Evolutionary conservation across 2,329 filamentous ascomycete genomes (phyloP).

Genomic region (Cladophialophora bantiana): DNA sequence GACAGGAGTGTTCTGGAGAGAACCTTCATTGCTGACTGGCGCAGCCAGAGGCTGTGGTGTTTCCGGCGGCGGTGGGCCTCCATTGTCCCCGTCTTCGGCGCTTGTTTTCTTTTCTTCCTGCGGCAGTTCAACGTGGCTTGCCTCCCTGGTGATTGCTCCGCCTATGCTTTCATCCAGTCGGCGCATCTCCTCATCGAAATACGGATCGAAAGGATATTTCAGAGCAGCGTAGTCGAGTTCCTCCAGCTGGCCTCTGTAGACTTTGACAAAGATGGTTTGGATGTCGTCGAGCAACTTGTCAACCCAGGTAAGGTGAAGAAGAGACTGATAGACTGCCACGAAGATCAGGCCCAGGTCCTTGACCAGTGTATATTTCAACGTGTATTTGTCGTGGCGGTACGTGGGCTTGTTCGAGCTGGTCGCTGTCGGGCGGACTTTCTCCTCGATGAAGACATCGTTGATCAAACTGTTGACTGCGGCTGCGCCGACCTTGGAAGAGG

Average conservation of each 20-base stretch:
- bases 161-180: conserved; percentile 69
- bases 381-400: conserved; percentile 92
- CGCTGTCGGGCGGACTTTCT: conserved; percentile 70
- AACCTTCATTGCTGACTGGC: conserved; percentile 52
- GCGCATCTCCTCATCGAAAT: conserved; percentile 90
- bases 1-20: conserved; percentile 73
- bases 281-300: conserved; percentile 97
- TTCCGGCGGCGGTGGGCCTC: conserved; percentile 59
- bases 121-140: conserved; percentile 45
- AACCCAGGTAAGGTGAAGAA: conserved; percentile 94
- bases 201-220: conserved; percentile 86
- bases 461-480: conserved; percentile 93
- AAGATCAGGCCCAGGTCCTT: conserved; percentile 96
- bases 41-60: conserved; percentile 57
- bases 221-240: conserved; percentile 79
- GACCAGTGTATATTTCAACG: conserved; percentile 87
- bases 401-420: conserved; percentile 71
- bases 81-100: conserved; percentile 56
- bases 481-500: conserved; percentile 78
- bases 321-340: conserved; percentile 94
- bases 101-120: conserved; percentile 58
- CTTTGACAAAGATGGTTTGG: conserved; percentile 85
- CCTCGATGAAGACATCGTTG: conserved; percentile 96
- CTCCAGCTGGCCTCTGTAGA: conserved; percentile 87
- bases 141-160: conserved; percentile 55